Conservation (phyloP, 371 early-diverging fungal species). For the Zychaea mexicana region DNA sequence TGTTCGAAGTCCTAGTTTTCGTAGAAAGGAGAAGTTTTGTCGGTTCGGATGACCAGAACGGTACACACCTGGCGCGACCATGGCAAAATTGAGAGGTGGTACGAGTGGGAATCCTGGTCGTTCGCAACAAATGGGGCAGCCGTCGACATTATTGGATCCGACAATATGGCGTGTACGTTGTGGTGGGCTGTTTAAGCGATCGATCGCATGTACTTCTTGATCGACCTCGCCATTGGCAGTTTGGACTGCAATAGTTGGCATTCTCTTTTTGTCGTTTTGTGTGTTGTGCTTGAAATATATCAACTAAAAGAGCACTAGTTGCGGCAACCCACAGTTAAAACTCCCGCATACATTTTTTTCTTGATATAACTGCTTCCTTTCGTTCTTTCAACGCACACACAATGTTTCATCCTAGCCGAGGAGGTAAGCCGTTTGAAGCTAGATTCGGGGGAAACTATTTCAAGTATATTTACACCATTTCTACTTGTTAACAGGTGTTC, state of each 20-base stretch:
- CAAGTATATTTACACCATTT: neutral
- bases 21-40: conserved; percentile 79
- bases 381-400: neutral
- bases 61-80: conserved; percentile 86
- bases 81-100: conserved; percentile 90
- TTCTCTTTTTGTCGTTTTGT: neutral
- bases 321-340: too few relatives aligned
- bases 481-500: conserved; percentile 44
- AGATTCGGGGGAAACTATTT: too few relatives aligned
- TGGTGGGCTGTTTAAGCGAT: conserved; percentile 6
- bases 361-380: neutral
- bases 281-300: too few relatives aligned
- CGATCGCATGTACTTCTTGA: conserved; percentile 4
- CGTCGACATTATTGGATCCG: conserved; percentile 15
- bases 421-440: conserved; percentile 49
- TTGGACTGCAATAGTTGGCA: conserved; percentile 26
- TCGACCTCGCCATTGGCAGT: conserved; percentile 20
- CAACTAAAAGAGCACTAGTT: too few relatives aligned
- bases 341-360: neutral
- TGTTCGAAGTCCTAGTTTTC: conserved; percentile 74
- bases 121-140: conserved; percentile 43
- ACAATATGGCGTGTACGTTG: conserved; percentile 19
- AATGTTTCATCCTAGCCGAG: conserved; percentile 57
- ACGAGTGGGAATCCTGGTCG: conserved; percentile 61
- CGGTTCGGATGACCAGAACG: conserved; percentile 86